Percentiles rank a stretch among this genome's conserved stretches.
phyloP scores from a whole-genome alignment of 371 early-diverging fungal species.

The Phascolomyces articulosus region DNA sequence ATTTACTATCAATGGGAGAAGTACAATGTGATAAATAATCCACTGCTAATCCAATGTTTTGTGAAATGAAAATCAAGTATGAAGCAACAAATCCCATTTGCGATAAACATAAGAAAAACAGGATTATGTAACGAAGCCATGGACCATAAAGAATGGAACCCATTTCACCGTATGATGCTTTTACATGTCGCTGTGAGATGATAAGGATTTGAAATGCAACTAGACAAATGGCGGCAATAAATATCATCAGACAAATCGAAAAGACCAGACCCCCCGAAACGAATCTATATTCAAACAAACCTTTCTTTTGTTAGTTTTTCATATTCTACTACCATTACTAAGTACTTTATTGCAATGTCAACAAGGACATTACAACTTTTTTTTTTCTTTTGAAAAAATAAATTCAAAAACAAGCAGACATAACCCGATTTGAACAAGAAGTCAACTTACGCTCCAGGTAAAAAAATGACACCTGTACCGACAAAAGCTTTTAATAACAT shows the following conservation, averaged over 20 bases:
- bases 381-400: background rate
- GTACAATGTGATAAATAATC: conserved; percentile 63
- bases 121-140: conserved; percentile 62
- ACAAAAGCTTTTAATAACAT: conserved; percentile 80
- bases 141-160: conserved; percentile 73
- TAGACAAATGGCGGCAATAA: conserved; percentile 34
- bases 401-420: background rate
- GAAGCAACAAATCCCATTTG: conserved; percentile 85
- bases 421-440: background rate
- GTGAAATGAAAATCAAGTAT: conserved; percentile 84
- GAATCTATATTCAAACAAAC: conserved; percentile 32
- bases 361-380: background rate
- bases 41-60: conserved; percentile 73
- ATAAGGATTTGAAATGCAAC: conserved; percentile 38
- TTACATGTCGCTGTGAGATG: conserved; percentile 39
- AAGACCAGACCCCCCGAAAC: conserved; percentile 42
- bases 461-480: conserved; percentile 71
- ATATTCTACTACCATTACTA: too few species aligned
- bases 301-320: background rate
- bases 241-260: conserved; percentile 36
- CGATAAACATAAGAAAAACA: conserved; percentile 71
- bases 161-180: conserved; percentile 82
- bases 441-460: conserved; percentile 23
- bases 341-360: too few species aligned
- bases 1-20: conserved; percentile 48